phyloP scores from a whole-genome alignment of 2,329 filamentous ascomycete species.

The Aspergillus arachidicola region DNA sequence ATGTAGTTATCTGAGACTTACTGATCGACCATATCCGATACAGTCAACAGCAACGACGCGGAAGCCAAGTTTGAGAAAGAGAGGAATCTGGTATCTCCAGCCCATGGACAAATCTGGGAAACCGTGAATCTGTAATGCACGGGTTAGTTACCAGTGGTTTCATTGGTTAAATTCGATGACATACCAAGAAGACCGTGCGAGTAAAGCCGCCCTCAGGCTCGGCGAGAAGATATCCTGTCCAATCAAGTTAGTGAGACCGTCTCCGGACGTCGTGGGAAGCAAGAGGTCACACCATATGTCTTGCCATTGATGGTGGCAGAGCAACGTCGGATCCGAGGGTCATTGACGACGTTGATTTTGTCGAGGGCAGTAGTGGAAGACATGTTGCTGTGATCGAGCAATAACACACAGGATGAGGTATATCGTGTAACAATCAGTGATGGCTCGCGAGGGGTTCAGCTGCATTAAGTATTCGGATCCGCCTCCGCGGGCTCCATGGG shows the following conservation, averaged over 20 bases:
- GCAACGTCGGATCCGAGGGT: constrained; percentile 4
- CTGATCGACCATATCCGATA: constrained; percentile 11
- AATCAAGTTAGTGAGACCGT: background rate
- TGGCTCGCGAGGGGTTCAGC: background rate
- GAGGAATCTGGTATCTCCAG: constrained; percentile 9
- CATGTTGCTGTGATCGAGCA: background rate
- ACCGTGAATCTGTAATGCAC: constrained; percentile 9
- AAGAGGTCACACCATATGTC: constrained; percentile 6
- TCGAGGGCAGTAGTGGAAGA: background rate
- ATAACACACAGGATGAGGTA: background rate
- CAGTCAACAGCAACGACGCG: constrained; percentile 10
- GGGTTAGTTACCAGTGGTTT: background rate
- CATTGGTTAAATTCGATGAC: background rate
- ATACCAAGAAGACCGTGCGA: constrained; percentile 9
- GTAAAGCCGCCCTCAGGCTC: constrained; percentile 7
- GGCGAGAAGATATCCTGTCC: constrained; percentile 9
- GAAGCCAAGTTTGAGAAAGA: constrained; percentile 8
- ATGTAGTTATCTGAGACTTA: background rate
- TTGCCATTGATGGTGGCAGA: constrained; percentile 4
- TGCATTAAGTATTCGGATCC: background rate
- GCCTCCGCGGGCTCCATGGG: background rate
- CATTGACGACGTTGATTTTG: constrained; percentile 8
- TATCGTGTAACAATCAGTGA: background rate
- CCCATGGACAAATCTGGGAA: constrained; percentile 10
- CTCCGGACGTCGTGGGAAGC: background rate